These are phyloP conservation scores for Luzula sylvatica DNA, from an alignment of 176 grass and related monocot genomes.

Conservation along the genomic window DNA sequence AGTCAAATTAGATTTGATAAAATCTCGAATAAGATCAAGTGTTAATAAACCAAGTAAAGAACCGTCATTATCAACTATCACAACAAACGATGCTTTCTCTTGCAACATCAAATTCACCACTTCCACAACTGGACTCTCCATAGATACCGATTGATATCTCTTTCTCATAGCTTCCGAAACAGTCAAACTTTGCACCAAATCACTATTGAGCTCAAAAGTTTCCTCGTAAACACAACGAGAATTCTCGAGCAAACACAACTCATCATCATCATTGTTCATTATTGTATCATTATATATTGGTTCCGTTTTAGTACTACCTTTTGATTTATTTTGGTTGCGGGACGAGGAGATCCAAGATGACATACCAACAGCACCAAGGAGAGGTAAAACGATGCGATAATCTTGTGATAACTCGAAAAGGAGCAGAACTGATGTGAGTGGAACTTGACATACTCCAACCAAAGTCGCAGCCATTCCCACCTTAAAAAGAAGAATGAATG, in stretches of 20 bases:
- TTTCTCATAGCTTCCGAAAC: slow-evolving; percentile 72
- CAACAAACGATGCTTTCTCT: slow-evolving; percentile 53
- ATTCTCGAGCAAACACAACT: slow-evolving; percentile 66
- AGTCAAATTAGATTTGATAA: slow-evolving; percentile 3
- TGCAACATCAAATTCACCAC: slow-evolving; percentile 55
- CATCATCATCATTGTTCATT: slow-evolving; percentile 8
- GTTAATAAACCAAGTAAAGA: slow-evolving; percentile 43
- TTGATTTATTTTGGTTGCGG: slow-evolving; percentile 39
- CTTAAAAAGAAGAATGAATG: too few relatives aligned
- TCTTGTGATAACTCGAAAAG: slow-evolving; percentile 96
- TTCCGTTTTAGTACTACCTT: slow-evolving; percentile 26
- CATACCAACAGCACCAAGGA: slow-evolving; percentile 87
- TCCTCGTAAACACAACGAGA: slow-evolving; percentile 58
- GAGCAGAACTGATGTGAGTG: slow-evolving; percentile 79
- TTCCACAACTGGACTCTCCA: slow-evolving; percentile 33
- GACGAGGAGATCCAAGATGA: slow-evolving; percentile 87
- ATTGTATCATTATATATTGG: slow-evolving; percentile 18
- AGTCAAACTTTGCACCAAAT: slow-evolving; percentile 36
- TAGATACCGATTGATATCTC: slow-evolving; percentile 45
- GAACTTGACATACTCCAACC: slow-evolving; percentile 87
- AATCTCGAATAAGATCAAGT: slow-evolving; percentile 56
- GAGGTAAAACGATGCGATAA: slow-evolving; percentile 88
- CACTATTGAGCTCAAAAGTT: slow-evolving; percentile 6
- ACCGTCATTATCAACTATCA: slow-evolving; percentile 31
- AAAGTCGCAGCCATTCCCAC: slow-evolving; percentile 96